A percentile compares a stretch with the other conserved stretches of the same genome.
phyloP scores from a whole-genome alignment of 148 eudicot species.

The Camellia lanceoleosa region DNA sequence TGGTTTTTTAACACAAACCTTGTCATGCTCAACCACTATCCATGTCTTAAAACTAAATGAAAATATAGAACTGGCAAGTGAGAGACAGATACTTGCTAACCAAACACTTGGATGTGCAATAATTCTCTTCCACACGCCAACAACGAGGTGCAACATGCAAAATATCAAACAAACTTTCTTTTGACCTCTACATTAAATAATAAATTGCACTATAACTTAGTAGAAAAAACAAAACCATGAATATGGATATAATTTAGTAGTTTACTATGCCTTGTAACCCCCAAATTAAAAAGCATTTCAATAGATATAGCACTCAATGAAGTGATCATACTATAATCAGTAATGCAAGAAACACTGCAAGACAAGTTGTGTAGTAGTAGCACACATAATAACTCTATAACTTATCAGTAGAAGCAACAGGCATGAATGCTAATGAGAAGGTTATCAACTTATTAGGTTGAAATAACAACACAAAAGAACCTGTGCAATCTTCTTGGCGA shows the following conservation, averaged over 20 bases:
- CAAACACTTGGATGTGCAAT: conserved; percentile 52
- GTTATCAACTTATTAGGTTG: no score
- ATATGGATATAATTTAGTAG: neutral
- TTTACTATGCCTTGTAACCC: neutral
- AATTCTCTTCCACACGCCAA: conserved; percentile 61
- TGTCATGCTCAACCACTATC: conserved; percentile 90
- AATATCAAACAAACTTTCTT: conserved; percentile 72
- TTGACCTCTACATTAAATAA: conserved; percentile 67
- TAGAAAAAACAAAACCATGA: neutral
- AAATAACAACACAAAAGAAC: no score
- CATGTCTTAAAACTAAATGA: conserved; percentile 86
- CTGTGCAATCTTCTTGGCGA: no score
- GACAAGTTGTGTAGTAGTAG: no score
- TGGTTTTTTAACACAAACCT: conserved; percentile 46
- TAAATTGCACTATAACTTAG: neutral
- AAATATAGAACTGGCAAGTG: conserved; percentile 75
- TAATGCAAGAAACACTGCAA: neutral
- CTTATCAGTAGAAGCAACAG: no score
- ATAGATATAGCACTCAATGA: neutral
- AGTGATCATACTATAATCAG: neutral
- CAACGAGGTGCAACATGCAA: conserved; percentile 65
- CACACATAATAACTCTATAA: no score
- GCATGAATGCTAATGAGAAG: no score
- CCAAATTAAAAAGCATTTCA: neutral
- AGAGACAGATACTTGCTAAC: conserved; percentile 70